Base-by-base conservation (phyloP, 2,329 filamentous ascomycete genomes). In the Microdochium bolleyi region DNA sequence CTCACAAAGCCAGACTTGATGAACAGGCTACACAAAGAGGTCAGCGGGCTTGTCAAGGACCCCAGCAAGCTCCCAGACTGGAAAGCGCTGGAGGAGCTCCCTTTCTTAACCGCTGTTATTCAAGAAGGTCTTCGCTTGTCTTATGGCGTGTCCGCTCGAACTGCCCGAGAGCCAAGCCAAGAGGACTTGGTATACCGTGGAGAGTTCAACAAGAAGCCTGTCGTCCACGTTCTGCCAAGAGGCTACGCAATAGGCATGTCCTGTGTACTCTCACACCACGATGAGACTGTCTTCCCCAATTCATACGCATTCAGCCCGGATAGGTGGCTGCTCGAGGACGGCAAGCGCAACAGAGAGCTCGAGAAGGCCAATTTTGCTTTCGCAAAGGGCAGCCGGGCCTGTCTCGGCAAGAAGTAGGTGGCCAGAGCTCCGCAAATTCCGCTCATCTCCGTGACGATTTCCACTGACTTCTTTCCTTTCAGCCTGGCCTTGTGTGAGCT, bases 211-310 rank as follows among this genome's bases (percentile, higher is more conserved):
- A 49, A 44, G 34, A 46, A 46, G 19, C n/a, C n/a, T 24, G 19
- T 46, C 19, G 21, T 24, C 21, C 41, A 46, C 22, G 41, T 51
- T 7, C 46, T 55, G n/a, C 51, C 53, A 10, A 54, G 62, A 52
- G 67, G 63, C 9, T 68, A 65, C 2, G 62, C 63, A 2, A 62
- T 67, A 3, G 61, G 63, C 22, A 69, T 68, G 66, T 65, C 62
- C 2, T 61, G 62, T 9, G 61, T 64, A 54, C 63, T 64, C 54
- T 62, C 62, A 49, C 65, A 68, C 57, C 62, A 56, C 57, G 53
- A 68, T 44, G 50, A 62, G 53, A 59, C 58, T 7, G 51, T 66
- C 1, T 64, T 61, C 55, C 60, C 58, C 16, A 38, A 59, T 21
- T 56, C 61, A 24, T 48, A 57, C 21, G 37, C 49, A 21, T 63